Percentiles rank a stretch among this genome's conserved stretches.
These are phyloP conservation scores for Tricholoma furcatifolium DNA, from an alignment of 768 basidiomycete genomes.

Conservation along the genomic window DNA sequence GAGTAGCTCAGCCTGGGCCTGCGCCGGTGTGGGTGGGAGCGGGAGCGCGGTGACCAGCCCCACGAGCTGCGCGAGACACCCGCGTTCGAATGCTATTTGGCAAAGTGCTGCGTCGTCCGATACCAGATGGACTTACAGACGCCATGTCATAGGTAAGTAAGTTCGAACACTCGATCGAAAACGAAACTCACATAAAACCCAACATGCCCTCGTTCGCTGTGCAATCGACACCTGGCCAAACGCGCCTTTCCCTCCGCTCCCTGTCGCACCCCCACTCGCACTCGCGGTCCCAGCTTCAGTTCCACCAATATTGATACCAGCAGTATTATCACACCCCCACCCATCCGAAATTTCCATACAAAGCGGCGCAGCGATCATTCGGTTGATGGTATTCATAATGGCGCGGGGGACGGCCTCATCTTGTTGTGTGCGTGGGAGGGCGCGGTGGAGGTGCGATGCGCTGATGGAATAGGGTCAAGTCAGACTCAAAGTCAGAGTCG, in stretches of 20 bases:
- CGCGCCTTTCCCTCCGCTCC: neutral
- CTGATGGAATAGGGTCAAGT: slow-evolving; percentile 30
- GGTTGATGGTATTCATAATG: slow-evolving; percentile 70
- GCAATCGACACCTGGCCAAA: neutral
- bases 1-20: neutral
- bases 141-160: neutral
- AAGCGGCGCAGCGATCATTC: slow-evolving; percentile 42
- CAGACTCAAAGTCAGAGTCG: neutral
- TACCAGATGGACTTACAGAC: slow-evolving; percentile 58
- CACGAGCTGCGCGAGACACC: slow-evolving; percentile 57
- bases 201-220: slow-evolving; percentile 48
- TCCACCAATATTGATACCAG: too few species aligned
- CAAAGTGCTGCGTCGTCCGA: slow-evolving; percentile 69
- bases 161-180: neutral
- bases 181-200: slow-evolving; percentile 61
- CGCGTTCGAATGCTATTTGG: slow-evolving; percentile 67
- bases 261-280: neutral
- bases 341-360: slow-evolving; percentile 24
- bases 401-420: slow-evolving; percentile 52
- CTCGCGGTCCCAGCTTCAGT: too few species aligned
- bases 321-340: too few species aligned
- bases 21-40: slow-evolving; percentile 26
- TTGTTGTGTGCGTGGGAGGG: slow-evolving; percentile 22
- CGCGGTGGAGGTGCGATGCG: slow-evolving; percentile 61
- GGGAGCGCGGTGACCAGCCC: slow-evolving; percentile 53